A percentile compares a stretch with the other conserved stretches of the same genome.
These are phyloP conservation scores for Candida maltosa DNA, from an alignment of 805 yeast genomes.

Conservation along the genomic window DNA sequence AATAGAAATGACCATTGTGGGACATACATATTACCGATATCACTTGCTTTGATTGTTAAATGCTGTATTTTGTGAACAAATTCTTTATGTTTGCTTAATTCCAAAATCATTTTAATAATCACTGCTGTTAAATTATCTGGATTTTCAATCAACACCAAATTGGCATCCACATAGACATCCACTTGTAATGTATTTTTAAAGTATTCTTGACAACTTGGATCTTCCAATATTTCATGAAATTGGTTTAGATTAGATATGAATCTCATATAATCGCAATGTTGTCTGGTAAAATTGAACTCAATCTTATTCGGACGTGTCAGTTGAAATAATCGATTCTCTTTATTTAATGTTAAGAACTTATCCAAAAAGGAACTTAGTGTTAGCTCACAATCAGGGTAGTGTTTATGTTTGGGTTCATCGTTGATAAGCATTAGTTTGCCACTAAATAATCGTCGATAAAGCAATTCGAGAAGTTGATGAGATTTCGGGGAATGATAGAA, in stretches of 20 bases:
- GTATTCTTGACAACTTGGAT: slow-evolving; percentile 1
- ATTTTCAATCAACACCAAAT: slow-evolving; percentile 21
- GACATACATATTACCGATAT: slow-evolving; percentile 30
- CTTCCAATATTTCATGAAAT: slow-evolving; percentile 2
- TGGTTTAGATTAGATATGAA: slow-evolving; percentile 7
- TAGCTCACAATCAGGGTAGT: slow-evolving; percentile 1
- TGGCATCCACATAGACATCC: slow-evolving; percentile 24
- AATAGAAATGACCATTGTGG: slow-evolving; percentile 31
- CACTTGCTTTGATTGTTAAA: slow-evolving; percentile 27
- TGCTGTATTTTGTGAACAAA: slow-evolving; percentile 13
- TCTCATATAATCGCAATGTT: slow-evolving; percentile 7
- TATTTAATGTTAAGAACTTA: not conserved
- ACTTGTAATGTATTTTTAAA: slow-evolving; percentile 13
- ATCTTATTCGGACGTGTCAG: slow-evolving; percentile 3
- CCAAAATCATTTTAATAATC: slow-evolving; percentile 19
- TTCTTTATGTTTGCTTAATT: slow-evolving; percentile 11
- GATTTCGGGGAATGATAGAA: not conserved
- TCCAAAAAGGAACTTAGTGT: slow-evolving; percentile 5
- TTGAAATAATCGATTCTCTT: slow-evolving; percentile 2
- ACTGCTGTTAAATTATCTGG: slow-evolving; percentile 30
- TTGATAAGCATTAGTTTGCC: slow-evolving; percentile 7
- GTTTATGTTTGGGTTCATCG: slow-evolving; percentile 5
- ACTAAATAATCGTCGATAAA: slow-evolving; percentile 8
- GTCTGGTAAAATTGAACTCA: slow-evolving; percentile 6
- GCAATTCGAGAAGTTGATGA: slow-evolving; percentile 1